Evolutionary conservation across 495 filamentous ascomycete genomes (phyloP).

Genomic region (Annulohypoxylon stygium): DNA sequence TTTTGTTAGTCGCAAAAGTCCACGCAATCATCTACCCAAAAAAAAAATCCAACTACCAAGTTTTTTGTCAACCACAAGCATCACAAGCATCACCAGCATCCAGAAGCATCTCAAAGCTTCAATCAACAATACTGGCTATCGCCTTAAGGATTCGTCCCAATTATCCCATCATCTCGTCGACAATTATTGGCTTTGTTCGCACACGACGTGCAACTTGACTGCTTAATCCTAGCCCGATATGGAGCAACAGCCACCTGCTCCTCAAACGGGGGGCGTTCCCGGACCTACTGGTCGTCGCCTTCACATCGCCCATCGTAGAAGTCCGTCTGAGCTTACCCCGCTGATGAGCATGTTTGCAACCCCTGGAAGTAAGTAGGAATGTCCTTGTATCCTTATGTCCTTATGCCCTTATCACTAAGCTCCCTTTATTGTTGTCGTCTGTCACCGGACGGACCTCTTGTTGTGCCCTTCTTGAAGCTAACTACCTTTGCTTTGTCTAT

Average conservation of each 20-base stretch:
- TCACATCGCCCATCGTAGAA: conserved; percentile 97
- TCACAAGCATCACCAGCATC: conserved; percentile 19
- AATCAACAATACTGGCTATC: conserved; percentile 39
- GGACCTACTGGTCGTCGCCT: conserved; percentile 90
- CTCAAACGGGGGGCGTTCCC: conserved; percentile 72
- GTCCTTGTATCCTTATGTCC: conserved; percentile 13
- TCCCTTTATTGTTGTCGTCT: conserved; percentile 17
- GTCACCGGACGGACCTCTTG: conserved; percentile 4
- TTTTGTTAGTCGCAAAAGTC: conserved; percentile 57
- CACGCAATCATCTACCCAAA: conserved; percentile 49
- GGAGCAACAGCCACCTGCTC: conserved; percentile 80
- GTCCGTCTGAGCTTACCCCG: conserved; percentile 96
- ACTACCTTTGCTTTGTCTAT: conserved; percentile 41
- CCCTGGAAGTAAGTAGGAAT: conserved; percentile 64
- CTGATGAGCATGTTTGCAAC: conserved; percentile 91
- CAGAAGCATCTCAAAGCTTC: conserved; percentile 30
- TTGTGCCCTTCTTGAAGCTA: conserved; percentile 45
- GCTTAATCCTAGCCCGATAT: conserved; percentile 62
- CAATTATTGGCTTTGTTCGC: conserved; percentile 49
- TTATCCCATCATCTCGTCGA: conserved; percentile 28
- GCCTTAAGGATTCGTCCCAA: conserved; percentile 40
- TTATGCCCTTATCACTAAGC: conserved; percentile 4
- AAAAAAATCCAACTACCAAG: conserved; percentile 39
- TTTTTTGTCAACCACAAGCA: conserved; percentile 38
- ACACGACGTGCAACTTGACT: conserved; percentile 63